Base-by-base conservation (phyloP, 108 stramenopile genomes). In the Skeletonema tropicum region DNA sequence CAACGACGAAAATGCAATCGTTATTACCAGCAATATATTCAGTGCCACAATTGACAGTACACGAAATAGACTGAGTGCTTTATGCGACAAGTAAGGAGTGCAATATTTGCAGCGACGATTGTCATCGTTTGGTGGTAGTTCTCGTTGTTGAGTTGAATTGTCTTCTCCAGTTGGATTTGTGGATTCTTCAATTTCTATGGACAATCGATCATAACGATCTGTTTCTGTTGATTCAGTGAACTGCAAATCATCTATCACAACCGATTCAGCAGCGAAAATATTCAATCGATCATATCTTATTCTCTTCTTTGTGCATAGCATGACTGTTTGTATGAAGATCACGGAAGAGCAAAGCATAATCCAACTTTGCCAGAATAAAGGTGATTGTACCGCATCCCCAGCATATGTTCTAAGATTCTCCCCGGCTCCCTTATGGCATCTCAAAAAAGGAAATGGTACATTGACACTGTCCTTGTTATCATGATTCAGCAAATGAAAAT, bases 401-500 rank as follows among this genome's bases (percentile, higher is more conserved):
- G 78, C 60, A 61, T 61, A 75, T 14, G 83, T 75, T 21, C 68
- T 69, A 14, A 83, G 66, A 15, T 64, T 23, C 57, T 83, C 82
- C 9, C 82, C 73, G 6, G 77, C 72, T 65, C 82, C 82, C 62
- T 79, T 78, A 25, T 68, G 66, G 57, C 77, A 79, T 41, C 52
- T 49, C 46, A 83, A 33, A 67, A 73, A 82, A 19, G 71, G 76
- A 67, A 82, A 82, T 33, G 64, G 59, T 12, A 74, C 67, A 29
- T 41, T 66, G n/a, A 19, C 45, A 57, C 2, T 29, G 26, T 29
- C 26, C 26, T 5, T 6, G 52, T 66, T n/a, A 41, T 39, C 49
- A 29, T 49, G 6, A 10, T 57, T 26, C 14, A 0, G 17, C 6
- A 35, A 3, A 35, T n/a, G 32, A 30, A 35, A 3, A 35, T n/a